Percentiles rank a stretch among this genome's conserved stretches.
Conservation (phyloP, 805 yeast species). For the Metschnikowia lochheadii region DNA sequence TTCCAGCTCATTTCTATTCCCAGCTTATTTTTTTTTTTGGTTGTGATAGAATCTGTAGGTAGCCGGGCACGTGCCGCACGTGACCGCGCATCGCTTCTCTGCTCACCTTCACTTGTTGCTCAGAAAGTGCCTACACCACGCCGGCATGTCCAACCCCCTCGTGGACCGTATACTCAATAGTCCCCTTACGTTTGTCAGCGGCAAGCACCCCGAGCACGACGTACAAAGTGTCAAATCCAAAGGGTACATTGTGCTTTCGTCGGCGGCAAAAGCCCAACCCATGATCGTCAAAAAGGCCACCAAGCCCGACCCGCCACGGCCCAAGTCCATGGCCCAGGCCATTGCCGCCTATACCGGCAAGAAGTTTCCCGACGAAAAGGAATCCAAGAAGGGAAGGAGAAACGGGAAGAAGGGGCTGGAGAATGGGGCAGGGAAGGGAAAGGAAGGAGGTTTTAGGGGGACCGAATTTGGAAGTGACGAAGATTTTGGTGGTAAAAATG, state of each 20-base stretch:
- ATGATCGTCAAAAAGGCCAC: slow-evolving; percentile 4
- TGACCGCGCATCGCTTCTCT: neutral
- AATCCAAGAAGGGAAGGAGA: slow-evolving; percentile 25
- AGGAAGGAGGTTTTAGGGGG: neutral
- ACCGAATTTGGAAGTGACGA: neutral
- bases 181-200: slow-evolving; percentile 62
- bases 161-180: slow-evolving; percentile 58
- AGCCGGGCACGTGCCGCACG: neutral
- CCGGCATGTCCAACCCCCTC: slow-evolving; percentile 42
- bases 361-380: slow-evolving; percentile 44
- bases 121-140: neutral
- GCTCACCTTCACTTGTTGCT: neutral
- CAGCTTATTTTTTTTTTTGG: too few species aligned
- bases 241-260: slow-evolving; percentile 16
- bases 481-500: too few species aligned
- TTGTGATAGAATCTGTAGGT: too few species aligned
- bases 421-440: too few species aligned
- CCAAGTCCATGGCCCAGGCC: slow-evolving; percentile 53
- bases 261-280: slow-evolving; percentile 4
- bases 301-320: slow-evolving; percentile 13
- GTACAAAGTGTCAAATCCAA: slow-evolving; percentile 12
- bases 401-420: neutral
- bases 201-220: slow-evolving; percentile 34
- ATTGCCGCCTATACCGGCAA: slow-evolving; percentile 56
- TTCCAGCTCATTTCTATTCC: too few species aligned